These are phyloP conservation scores for Lasiosphaeriaceae sp. DNA, from an alignment of 495 filamentous ascomycete species.

Conservation along the genomic window DNA sequence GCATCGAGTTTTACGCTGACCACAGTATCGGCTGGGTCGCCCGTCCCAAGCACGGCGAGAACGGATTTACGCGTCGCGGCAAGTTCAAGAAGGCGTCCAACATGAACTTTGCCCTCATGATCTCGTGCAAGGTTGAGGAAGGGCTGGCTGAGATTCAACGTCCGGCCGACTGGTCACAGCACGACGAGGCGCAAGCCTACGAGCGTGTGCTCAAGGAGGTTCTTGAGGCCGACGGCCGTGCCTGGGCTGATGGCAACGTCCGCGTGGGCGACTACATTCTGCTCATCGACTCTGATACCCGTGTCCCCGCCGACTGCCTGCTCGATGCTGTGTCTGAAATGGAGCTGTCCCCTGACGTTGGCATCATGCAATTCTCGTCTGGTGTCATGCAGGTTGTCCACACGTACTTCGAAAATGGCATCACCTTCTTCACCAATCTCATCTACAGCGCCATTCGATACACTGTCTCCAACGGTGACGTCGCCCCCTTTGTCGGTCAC, in stretches of 20 bases:
- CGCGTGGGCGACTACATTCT: constrained; percentile 79
- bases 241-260: constrained; percentile 78
- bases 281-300: constrained; percentile 72
- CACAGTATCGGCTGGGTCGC: constrained; percentile 81
- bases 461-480: constrained; percentile 76
- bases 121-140: constrained; percentile 72
- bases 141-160: constrained; percentile 55
- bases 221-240: constrained; percentile 64
- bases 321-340: constrained; percentile 75
- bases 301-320: constrained; percentile 69
- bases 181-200: constrained; percentile 67
- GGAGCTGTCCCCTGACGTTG: constrained; percentile 75
- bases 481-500: constrained; percentile 76
- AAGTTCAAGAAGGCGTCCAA: constrained; percentile 78
- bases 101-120: constrained; percentile 78
- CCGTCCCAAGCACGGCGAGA: constrained; percentile 59
- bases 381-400: constrained; percentile 79
- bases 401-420: constrained; percentile 70
- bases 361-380: constrained; percentile 76
- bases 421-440: constrained; percentile 82
- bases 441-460: constrained; percentile 77
- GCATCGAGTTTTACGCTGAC: constrained; percentile 65
- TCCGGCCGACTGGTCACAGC: constrained; percentile 59
- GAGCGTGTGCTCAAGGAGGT: constrained; percentile 64
- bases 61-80: constrained; percentile 59